Base-by-base conservation (phyloP, 192 early-diverging fungal species). In the Podila epicladia region DNA sequence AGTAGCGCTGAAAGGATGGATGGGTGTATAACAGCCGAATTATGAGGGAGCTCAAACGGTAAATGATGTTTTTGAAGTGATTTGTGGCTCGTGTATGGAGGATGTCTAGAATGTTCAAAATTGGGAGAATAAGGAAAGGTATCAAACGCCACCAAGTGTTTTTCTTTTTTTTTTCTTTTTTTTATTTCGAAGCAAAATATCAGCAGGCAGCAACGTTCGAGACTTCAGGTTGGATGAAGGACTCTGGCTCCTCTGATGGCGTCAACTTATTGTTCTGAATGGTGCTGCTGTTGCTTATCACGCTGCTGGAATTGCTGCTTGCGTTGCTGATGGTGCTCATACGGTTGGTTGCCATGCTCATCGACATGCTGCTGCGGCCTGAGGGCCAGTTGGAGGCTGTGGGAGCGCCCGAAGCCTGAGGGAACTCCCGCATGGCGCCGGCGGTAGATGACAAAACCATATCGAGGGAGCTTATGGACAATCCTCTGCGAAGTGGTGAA, bases 241-340 rank as follows among this genome's bases (percentile, higher is more conserved):
- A 59, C 51, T 59, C 45, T 4, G 72, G 72, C 35, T 73, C 72
- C 20, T 65, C 72, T 5, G 72, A 50, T 45, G 59, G 8, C n/a
- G 20, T 35, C 22, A 28, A 65, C 20, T 65, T 41, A 29, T 12
- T 41, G 29, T 48, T 65, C 7, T 29, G 45, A 29, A 41, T 50
- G 28, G 29, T 65, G 64, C 64, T 65, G 48, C 29, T 45, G 41
- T 45, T 22, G 62, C 62, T 50, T 4, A 50, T 19, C 6, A 50
- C 45, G 19, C 37, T 65, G 48, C 45, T 50, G 15, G 64, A 19
- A 38, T 49, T 51, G 17, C 28, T 49, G 28, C 41, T 65, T 15
- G 64, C 49, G 62, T 63, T 38, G 33, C 31, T 35, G 62, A 13
- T 38, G 20, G 31, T 63, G 35, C 62, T 60, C 59, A 60, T 60